Evolutionary conservation across 2,329 filamentous ascomycete genomes (phyloP).

Genomic region (Cladosporium sphaerospermum): DNA sequence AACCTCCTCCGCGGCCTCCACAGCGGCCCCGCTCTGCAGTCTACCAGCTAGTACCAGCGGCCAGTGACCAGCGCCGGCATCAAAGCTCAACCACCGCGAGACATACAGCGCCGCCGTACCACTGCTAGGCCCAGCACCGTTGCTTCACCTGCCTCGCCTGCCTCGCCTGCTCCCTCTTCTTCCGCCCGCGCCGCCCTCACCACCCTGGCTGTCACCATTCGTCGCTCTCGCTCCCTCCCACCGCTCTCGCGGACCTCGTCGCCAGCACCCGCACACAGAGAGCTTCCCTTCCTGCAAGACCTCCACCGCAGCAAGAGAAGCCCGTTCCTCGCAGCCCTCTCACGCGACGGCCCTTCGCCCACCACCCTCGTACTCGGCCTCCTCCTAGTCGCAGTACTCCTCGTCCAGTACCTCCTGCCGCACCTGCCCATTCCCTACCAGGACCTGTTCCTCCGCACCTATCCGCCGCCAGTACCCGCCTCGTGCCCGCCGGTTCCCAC

Average conservation of each 20-base stretch:
- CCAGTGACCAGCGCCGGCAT: background rate
- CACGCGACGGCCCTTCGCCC: constrained; percentile 11
- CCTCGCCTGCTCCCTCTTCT: background rate
- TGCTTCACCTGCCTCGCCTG: background rate
- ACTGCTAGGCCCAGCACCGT: background rate
- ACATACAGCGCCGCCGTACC: background rate
- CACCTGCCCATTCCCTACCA: constrained; percentile 15
- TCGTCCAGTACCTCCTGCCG: constrained; percentile 21
- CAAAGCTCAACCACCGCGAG: background rate
- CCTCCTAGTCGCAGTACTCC: constrained; percentile 19
- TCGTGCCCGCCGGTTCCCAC: constrained; percentile 23
- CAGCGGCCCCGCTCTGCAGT: background rate
- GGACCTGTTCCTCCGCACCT: constrained; percentile 17
- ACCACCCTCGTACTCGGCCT: constrained; percentile 17
- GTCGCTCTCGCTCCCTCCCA: constrained; percentile 10
- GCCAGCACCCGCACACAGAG: background rate
- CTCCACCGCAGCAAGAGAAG: constrained; percentile 1
- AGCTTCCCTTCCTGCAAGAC: constrained; percentile 12
- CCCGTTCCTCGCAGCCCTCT: constrained; percentile 6
- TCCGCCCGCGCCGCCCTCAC: background rate
- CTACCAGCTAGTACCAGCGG: background rate
- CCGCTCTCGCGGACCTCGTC: constrained; percentile 10
- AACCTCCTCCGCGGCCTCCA: background rate
- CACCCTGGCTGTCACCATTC: constrained; percentile 9
- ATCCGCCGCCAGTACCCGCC: constrained; percentile 17